Base-by-base conservation (phyloP, 164 flowering plant species). In the Liquidambar formosana region DNA sequence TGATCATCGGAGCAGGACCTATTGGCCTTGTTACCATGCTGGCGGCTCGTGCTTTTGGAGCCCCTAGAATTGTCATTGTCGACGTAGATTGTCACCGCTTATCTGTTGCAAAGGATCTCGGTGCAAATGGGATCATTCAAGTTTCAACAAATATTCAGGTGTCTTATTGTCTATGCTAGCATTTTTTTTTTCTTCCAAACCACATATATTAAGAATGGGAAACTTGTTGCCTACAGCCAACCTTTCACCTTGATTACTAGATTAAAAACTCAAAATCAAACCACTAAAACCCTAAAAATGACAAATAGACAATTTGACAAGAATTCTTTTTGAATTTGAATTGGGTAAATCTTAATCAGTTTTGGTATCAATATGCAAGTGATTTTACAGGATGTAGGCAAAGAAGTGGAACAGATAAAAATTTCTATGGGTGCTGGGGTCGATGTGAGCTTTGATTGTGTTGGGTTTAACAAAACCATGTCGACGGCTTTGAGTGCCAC, bases 1-100 rank as follows among this genome's bases (percentile, higher is more conserved):
- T 93, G 81, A 73, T 91, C 65, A 84, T 93, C 89, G 97, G 98
- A 70, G 99, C 99, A 0, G 97, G 99, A 33, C 96, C 97, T 2
- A 93, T 95, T 16, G 99, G 99, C 51, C 93, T 91, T 16, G 93
- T 95, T 12, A 84, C 95, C 13, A 45, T 93, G 94, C 79, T 91
- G 5, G 82, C 92, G n/a, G 97, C 98, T 64, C 93, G 91, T 56
- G 96, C 97, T 64, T 95, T 93, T 79, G 95, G 97, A 27, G 89
- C 91, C 23, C 92, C 95, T 5, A 83, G 79, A 74, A 81, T 95
- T 69, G 85, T 86, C 64, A 73, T 95, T 61, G 97, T 85, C 64
- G 97, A 93, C 73, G 95, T 93, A 10, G 93, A 91, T 81, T 89
- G 85, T 33, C 43, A 79, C 61, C 91, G 97, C 8, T 80, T 93